Evolutionary conservation across 768 basidiomycete genomes (phyloP), one percentile per base, ranked within the genome.

Genomic region (Leccinum imitatum): DNA sequence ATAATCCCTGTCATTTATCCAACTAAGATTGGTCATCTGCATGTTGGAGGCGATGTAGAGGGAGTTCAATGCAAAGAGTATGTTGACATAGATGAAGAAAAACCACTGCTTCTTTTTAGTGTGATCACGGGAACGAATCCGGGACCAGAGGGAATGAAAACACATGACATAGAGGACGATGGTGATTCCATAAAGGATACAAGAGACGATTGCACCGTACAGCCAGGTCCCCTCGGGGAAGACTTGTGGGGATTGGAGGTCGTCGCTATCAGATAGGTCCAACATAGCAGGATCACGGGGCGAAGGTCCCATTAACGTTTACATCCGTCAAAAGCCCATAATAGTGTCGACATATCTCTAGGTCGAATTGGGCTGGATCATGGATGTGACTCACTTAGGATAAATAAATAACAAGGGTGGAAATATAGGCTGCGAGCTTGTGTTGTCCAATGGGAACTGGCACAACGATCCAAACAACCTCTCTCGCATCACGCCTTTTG

Each of bases 1-100:
- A 52, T 70, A 75, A 13, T 73, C 52, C 25, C 73, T 72, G 25
- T 75, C 30, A 21, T 70, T 64, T 57, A 73, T 67, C 59, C 73
- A 73, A 17, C 64, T 68, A 6, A 70, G 48, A 23, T 73, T 68
- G 46, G 67, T 72, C 33, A 72, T 69, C 17, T 63, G 53, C 0
- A 68, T 39, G 30, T 67, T 69, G 60, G 60, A 44, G 1, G 57
- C 63, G 31, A 64, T 63, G 31, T 67, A 75, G 50, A 75, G 51
- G 6, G 73, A 75, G 4, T 68, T 70, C 51, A 73, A 25, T 13
- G 54, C 63, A 46, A 73, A 75, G 47, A 73, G 17, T 56, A 73
- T 35, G 44, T 66, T 63, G 54, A 73, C 67, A 55, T 75, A 73
- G 63, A 61, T 6, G 46, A 73, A 59, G 62, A 73, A 71, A 46